A percentile compares a stretch with the other conserved stretches of the same genome.
Evolutionary conservation across 805 yeast species (phyloP).

Genomic region (Candida boleticola): DNA sequence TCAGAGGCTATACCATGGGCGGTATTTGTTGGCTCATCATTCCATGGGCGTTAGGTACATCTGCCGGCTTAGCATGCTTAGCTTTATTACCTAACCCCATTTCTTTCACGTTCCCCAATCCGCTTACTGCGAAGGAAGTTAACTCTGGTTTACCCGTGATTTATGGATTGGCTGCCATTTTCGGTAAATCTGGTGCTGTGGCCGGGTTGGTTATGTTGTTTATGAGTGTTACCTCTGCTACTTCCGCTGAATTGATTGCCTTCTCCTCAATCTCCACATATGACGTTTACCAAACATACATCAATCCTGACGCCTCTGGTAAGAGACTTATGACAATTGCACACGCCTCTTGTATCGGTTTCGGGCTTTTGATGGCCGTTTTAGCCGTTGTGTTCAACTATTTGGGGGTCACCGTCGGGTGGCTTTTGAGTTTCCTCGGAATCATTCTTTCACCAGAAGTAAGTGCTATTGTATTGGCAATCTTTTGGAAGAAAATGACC

Average conservation of each 20-base stretch:
- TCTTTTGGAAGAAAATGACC: constrained; percentile 34
- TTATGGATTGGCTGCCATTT: constrained; percentile 28
- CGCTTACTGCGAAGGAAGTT: constrained; percentile 34
- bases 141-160: constrained; percentile 37
- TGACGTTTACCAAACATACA: constrained; percentile 39
- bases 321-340: constrained; percentile 30
- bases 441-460: constrained; percentile 39
- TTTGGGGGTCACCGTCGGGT: constrained; percentile 40
- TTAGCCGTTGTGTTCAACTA: constrained; percentile 37
- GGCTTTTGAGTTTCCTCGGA: constrained; percentile 40
- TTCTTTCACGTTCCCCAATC: constrained; percentile 39
- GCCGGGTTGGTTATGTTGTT: constrained; percentile 39
- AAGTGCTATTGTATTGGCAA: constrained; percentile 27
- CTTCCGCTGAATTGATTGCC: constrained; percentile 42
- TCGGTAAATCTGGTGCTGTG: constrained; percentile 43
- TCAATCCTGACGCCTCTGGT: constrained; percentile 40
- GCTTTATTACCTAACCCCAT: constrained; percentile 16
- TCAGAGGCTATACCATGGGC: constrained; percentile 47
- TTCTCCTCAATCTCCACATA: constrained; percentile 38
- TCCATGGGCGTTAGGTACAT: constrained; percentile 30
- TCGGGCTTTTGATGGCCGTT: constrained; percentile 41
- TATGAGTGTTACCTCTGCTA: constrained; percentile 44
- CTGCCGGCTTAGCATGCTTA: constrained; percentile 32
- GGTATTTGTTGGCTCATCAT: constrained; percentile 45
- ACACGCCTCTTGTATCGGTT: constrained; percentile 33